Evolutionary conservation across 805 yeast genomes (phyloP).

Genomic region (Saccharomycopsis capsularis): DNA sequence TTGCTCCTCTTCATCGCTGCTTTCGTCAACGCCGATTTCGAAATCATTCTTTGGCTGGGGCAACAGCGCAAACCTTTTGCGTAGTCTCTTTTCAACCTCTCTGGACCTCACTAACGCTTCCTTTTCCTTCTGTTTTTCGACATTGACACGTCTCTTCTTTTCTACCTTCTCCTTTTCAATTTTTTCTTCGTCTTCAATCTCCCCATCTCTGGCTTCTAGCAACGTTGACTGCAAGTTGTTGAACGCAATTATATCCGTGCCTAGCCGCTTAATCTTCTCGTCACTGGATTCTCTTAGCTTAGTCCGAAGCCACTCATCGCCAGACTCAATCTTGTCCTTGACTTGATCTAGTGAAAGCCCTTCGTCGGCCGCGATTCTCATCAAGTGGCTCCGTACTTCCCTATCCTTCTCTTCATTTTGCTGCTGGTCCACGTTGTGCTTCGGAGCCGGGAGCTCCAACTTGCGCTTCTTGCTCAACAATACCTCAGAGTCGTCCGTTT

Average conservation of each 20-base stretch:
- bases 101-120: not conserved
- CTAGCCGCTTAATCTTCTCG: slow-evolving; percentile 22
- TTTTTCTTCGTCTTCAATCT: not conserved
- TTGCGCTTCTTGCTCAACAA: slow-evolving; percentile 32
- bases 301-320: slow-evolving; percentile 13
- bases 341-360: slow-evolving; percentile 26
- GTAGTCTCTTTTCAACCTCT: not conserved
- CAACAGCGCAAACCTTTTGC: slow-evolving; percentile 27
- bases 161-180: not conserved
- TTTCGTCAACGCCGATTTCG: slow-evolving; percentile 34
- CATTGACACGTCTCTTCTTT: not conserved
- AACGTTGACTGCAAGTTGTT: slow-evolving; percentile 8
- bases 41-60: slow-evolving; percentile 43
- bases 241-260: slow-evolving; percentile 11
- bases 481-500: slow-evolving; percentile 13
- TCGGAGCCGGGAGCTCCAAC: slow-evolving; percentile 32
- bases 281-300: slow-evolving; percentile 20
- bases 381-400: not conserved
- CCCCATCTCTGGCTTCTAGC: slow-evolving; percentile 1
- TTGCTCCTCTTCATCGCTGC: slow-evolving; percentile 24
- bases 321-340: slow-evolving; percentile 22
- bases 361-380: slow-evolving; percentile 22
- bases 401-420: slow-evolving; percentile 6
- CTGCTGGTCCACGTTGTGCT: slow-evolving; percentile 26
- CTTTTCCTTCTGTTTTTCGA: not conserved